A percentile compares a stretch with the other conserved stretches of the same genome.
Evolutionary conservation across 805 yeast species (phyloP).

Genomic region (Ogataea corticis): DNA sequence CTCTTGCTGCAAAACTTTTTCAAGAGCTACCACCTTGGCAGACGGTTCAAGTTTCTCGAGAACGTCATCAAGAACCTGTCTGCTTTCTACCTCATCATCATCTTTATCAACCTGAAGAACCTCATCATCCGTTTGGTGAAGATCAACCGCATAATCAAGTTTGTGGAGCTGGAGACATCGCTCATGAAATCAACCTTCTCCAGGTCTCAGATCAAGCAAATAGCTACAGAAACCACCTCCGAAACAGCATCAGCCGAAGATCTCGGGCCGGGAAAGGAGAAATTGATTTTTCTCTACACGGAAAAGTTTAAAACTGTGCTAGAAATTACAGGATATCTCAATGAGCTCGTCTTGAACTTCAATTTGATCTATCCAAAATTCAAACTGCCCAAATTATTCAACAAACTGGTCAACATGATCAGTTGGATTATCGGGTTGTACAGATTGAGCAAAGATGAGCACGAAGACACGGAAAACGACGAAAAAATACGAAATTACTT

Average conservation of each 20-base stretch:
- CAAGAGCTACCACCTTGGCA: slow-evolving; percentile 11
- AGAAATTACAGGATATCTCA: slow-evolving; percentile 32
- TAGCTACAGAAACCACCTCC: slow-evolving; percentile 1
- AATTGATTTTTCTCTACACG: slow-evolving; percentile 23
- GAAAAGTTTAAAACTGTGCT: slow-evolving; percentile 27
- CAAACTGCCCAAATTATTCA: slow-evolving; percentile 23
- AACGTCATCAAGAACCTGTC: slow-evolving; percentile 25
- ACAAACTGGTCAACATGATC: slow-evolving; percentile 23
- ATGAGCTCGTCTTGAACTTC: slow-evolving; percentile 32
- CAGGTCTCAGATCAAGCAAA: neutral
- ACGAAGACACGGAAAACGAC: slow-evolving; percentile 18
- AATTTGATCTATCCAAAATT: slow-evolving; percentile 25
- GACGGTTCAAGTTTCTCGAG: slow-evolving; percentile 16
- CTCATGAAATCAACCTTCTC: slow-evolving; percentile 13
- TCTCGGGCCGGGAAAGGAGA: slow-evolving; percentile 14
- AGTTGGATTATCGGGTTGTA: slow-evolving; percentile 34
- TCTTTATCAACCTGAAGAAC: slow-evolving; percentile 30
- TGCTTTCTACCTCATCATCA: slow-evolving; percentile 31
- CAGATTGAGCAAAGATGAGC: slow-evolving; percentile 30
- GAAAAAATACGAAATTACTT: slow-evolving; percentile 9
- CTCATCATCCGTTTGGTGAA: slow-evolving; percentile 22
- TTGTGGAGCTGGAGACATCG: slow-evolving; percentile 26
- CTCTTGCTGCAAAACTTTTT: slow-evolving; percentile 30
- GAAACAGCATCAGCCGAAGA: neutral
- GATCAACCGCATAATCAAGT: slow-evolving; percentile 23